phyloP scores from a whole-genome alignment of 495 filamentous ascomycete genomes.

The Daldinia caldariorum region DNA sequence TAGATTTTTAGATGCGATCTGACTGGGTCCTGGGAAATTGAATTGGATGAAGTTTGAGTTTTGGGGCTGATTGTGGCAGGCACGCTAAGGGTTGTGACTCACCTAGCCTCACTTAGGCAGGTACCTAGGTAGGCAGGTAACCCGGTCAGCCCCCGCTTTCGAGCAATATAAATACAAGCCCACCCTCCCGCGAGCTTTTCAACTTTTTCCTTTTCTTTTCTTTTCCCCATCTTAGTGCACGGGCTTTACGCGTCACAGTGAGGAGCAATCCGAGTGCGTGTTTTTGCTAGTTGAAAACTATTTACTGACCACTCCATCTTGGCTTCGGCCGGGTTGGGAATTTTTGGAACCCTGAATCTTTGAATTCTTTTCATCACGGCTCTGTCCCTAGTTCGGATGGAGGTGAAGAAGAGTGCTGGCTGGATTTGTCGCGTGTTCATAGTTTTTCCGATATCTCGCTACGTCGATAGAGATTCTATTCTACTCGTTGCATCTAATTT shows the following conservation, averaged over 20 bases:
- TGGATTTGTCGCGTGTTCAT: not conserved
- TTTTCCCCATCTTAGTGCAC: slow-evolving; percentile 44
- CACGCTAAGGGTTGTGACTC: not conserved
- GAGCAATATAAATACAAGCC: slow-evolving; percentile 19
- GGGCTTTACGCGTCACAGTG: slow-evolving; percentile 45
- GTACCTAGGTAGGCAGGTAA: no score
- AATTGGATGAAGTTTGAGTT: not conserved
- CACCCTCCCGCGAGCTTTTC: slow-evolving; percentile 4
- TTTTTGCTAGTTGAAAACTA: slow-evolving; percentile 55
- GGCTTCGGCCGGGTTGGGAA: slow-evolving; percentile 46
- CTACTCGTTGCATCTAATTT: no score
- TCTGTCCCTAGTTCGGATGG: slow-evolving; percentile 37
- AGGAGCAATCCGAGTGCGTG: slow-evolving; percentile 45
- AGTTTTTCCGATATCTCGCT: no score
- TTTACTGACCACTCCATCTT: slow-evolving; percentile 46
- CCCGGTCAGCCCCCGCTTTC: slow-evolving; percentile 7
- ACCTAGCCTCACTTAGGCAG: slow-evolving; percentile 6
- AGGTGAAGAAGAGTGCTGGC: slow-evolving; percentile 36
- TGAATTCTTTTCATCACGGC: slow-evolving; percentile 38
- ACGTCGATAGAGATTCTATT: no score
- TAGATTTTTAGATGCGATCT: not conserved
- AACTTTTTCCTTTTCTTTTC: slow-evolving; percentile 18
- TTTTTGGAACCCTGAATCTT: slow-evolving; percentile 43
- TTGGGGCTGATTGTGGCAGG: not conserved
- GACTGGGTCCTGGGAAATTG: not conserved